phyloP scores from a whole-genome alignment of 352 stramenopile genomes.

The Globisporangium middletonii region DNA sequence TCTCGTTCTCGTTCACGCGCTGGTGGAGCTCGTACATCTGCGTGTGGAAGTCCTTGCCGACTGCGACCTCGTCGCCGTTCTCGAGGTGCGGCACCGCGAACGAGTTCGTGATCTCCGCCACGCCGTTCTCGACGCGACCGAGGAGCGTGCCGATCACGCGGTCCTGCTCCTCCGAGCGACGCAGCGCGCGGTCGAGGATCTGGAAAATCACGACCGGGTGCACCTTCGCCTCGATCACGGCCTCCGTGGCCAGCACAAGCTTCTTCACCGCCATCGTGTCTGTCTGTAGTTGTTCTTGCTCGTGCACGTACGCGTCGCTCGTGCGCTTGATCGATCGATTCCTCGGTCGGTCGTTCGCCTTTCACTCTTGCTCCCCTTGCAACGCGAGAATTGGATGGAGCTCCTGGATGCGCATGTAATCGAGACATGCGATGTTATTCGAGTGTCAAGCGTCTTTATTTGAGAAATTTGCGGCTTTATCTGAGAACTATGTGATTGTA shows the following conservation, averaged over 20 bases:
- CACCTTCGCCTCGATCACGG: conserved; percentile 79
- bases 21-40: conserved; percentile 96
- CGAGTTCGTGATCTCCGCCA: conserved; percentile 92
- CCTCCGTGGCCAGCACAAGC: conserved; percentile 73
- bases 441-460: neutral
- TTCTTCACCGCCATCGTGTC: conserved; percentile 29
- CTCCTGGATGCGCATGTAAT: neutral
- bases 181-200: conserved; percentile 95
- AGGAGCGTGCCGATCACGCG: conserved; percentile 97
- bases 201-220: conserved; percentile 97
- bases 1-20: conserved; percentile 92
- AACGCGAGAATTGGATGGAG: conserved; percentile 1
- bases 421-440: neutral
- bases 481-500: neutral
- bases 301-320: neutral
- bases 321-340: neutral
- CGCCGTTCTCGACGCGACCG: conserved; percentile 80
- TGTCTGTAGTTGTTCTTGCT: neutral
- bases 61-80: conserved; percentile 93
- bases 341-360: neutral
- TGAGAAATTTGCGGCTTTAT: neutral
- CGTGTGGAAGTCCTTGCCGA: conserved; percentile 98
- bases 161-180: conserved; percentile 89
- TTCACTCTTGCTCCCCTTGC: neutral
- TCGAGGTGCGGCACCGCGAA: conserved; percentile 97